These are phyloP conservation scores for Marasmius sp. DNA, from an alignment of 1,284 basidiomycete genomes.

Conservation along the genomic window DNA sequence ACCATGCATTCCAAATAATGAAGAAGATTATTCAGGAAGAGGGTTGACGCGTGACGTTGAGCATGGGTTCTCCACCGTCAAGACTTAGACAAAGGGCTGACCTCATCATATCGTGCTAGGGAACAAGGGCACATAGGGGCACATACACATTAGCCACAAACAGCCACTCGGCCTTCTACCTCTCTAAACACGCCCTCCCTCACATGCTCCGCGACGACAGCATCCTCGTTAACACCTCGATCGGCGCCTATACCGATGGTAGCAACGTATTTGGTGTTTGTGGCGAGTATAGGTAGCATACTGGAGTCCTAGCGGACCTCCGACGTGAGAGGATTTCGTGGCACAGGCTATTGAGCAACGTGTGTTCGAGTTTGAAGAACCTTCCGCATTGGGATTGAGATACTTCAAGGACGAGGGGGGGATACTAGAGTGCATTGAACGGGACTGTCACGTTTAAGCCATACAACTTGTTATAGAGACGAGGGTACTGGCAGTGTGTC, in stretches of 20 bases:
- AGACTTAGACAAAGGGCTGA: not conserved
- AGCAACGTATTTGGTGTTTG: slow-evolving; percentile 48
- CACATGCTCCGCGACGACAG: slow-evolving; percentile 59
- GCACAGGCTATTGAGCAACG: slow-evolving; percentile 79
- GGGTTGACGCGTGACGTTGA: not conserved
- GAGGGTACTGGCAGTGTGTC: too few species aligned
- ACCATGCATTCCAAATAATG: not conserved
- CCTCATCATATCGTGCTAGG: not conserved
- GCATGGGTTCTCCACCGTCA: not conserved
- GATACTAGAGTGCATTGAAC: slow-evolving; percentile 99
- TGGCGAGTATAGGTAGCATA: slow-evolving; percentile 41
- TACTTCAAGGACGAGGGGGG: slow-evolving; percentile 89
- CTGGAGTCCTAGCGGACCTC: slow-evolving; percentile 34
- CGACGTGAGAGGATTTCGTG: slow-evolving; percentile 74
- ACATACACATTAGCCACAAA: slow-evolving; percentile 55
- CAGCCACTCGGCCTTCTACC: slow-evolving; percentile 56
- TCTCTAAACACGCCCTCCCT: slow-evolving; percentile 55
- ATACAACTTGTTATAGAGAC: slow-evolving; percentile 94
- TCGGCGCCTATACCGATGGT: slow-evolving; percentile 56
- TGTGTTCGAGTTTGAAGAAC: slow-evolving; percentile 73
- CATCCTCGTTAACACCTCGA: slow-evolving; percentile 66
- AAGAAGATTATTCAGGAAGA: not conserved
- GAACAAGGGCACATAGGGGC: slow-evolving; percentile 42
- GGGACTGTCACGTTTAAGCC: slow-evolving; percentile 88
- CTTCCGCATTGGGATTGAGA: slow-evolving; percentile 94